These are phyloP conservation scores for Boletus holoroseus DNA, from an alignment of 1,284 basidiomycete genomes.

Conservation along the genomic window DNA sequence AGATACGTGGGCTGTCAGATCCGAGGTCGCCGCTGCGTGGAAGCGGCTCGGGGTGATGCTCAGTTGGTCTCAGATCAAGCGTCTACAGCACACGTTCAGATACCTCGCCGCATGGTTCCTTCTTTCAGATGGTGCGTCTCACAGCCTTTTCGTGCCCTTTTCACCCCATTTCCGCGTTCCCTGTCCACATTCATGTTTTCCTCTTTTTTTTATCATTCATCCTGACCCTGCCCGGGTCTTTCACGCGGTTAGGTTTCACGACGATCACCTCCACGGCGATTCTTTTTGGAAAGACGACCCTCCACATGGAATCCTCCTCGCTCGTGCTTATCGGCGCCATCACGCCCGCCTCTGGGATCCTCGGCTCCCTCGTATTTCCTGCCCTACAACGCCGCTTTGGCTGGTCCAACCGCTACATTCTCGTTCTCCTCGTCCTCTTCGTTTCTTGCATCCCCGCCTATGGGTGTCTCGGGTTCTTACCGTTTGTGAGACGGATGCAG, in stretches of 20 bases:
- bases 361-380: conserved; percentile 72
- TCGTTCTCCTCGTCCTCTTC: conserved; percentile 62
- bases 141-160: too few relatives aligned
- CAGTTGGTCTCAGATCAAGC: conserved; percentile 59
- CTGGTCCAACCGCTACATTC: conserved; percentile 63
- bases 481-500: conserved; percentile 39
- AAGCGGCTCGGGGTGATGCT: conserved; percentile 64
- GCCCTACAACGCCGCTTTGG: conserved; percentile 53
- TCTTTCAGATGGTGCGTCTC: conserved; percentile 73
- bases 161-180: not conserved
- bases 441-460: conserved; percentile 73
- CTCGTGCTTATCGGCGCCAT: conserved; percentile 70
- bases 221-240: too few relatives aligned
- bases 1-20: conserved; percentile 41
- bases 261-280: conserved; percentile 81
- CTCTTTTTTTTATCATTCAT: not conserved
- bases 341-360: conserved; percentile 63
- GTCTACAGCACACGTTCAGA: conserved; percentile 76
- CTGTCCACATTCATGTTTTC: not conserved
- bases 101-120: conserved; percentile 90
- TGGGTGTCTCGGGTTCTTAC: conserved; percentile 75
- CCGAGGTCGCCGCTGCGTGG: conserved; percentile 63
- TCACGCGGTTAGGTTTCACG: conserved; percentile 55
- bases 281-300: conserved; percentile 75
- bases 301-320: conserved; percentile 67